A percentile compares a stretch with the other conserved stretches of the same genome.
These are phyloP conservation scores for Barnettozyma sp. DNA, from an alignment of 805 yeast species.

Conservation along the genomic window DNA sequence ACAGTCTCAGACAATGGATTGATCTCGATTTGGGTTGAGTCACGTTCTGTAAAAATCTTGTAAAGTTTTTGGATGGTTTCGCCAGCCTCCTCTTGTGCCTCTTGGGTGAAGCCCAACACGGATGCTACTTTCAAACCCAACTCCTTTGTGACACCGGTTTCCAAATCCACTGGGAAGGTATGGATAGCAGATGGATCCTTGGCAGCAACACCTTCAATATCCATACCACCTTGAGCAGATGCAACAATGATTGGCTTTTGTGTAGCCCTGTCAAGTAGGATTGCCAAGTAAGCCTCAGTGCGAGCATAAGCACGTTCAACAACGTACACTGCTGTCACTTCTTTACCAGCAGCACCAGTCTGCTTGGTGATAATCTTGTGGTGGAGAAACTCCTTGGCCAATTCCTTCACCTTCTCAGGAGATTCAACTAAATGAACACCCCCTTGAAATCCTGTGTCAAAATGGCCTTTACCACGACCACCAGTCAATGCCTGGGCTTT, in stretches of 20 bases:
- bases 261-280: slow-evolving; percentile 87
- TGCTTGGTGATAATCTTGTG: slow-evolving; percentile 96
- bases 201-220: slow-evolving; percentile 97
- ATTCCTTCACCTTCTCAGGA: slow-evolving; percentile 78
- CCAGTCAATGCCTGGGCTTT: slow-evolving; percentile 99
- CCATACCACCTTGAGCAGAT: slow-evolving; percentile 98
- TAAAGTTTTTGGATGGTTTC: slow-evolving; percentile 79
- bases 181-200: slow-evolving; percentile 87
- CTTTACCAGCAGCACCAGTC: slow-evolving; percentile 96
- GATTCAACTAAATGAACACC: slow-evolving; percentile 89
- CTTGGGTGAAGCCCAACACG: slow-evolving; percentile 72
- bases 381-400: slow-evolving; percentile 83
- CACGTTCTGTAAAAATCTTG: slow-evolving; percentile 83
- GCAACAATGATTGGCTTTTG: slow-evolving; percentile 93
- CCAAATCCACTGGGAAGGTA: slow-evolving; percentile 72
- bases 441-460: slow-evolving; percentile 91
- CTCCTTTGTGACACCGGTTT: slow-evolving; percentile 71
- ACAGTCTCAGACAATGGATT: slow-evolving; percentile 94
- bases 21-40: slow-evolving; percentile 97
- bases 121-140: slow-evolving; percentile 73
- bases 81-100: slow-evolving; percentile 81
- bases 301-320: slow-evolving; percentile 91
- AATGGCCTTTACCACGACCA: slow-evolving; percentile 99
- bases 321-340: slow-evolving; percentile 91
- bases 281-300: slow-evolving; percentile 93